Evolutionary conservation across 2,329 filamentous ascomycete genomes (phyloP), one percentile per base, ranked within the genome.

Genomic region (Fusarium musae): DNA sequence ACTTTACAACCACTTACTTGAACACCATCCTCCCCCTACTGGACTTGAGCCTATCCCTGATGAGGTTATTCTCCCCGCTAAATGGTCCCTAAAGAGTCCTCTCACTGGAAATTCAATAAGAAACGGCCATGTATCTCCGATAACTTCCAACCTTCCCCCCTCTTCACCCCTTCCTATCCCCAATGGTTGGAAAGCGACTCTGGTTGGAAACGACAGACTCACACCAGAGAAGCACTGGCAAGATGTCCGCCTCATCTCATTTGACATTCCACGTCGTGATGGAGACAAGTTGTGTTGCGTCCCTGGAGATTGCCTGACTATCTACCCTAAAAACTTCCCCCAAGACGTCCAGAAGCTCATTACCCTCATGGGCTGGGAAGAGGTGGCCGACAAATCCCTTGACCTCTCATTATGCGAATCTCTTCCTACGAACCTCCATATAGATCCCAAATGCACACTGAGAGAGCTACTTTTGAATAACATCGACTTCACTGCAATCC

Each of bases 401-500:
- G 82, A 85, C 68, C 84, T 94, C 58, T 78, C 77, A 3, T 11
- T 63, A 21, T 79, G 80, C 61, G 58, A 69, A 10, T 83, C 60
- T 69, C 85, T 80, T 74, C 77, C 81, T 5, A 66, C 73, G 9
- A 76, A 77, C 56, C 74, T 86, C 67, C 79, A 82, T 77, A 76
- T 83, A 69, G 77, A 86, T 7, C 68, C 82, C 64, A 78, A 78
- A 70, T 83, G 79, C 75, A 97, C 95, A 0, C 82, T 98, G 3
- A 90, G 96, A 34, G 86, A 89, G 46, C 88, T 99, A 2, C 85
- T 99, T 9, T 91, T 90, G 6, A 91, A 97, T 79, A 93, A 95
- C 76, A 87, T 98, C 23, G 96, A 99, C 81, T 92, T 99, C 73
- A 95, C 92, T 65, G 92, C 94, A 6, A 96, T 98, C 52, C 96